A percentile compares a stretch with the other conserved stretches of the same genome.
Evolutionary conservation across 306 rosid genomes (phyloP).

Genomic region (Begonia loranthoides): DNA sequence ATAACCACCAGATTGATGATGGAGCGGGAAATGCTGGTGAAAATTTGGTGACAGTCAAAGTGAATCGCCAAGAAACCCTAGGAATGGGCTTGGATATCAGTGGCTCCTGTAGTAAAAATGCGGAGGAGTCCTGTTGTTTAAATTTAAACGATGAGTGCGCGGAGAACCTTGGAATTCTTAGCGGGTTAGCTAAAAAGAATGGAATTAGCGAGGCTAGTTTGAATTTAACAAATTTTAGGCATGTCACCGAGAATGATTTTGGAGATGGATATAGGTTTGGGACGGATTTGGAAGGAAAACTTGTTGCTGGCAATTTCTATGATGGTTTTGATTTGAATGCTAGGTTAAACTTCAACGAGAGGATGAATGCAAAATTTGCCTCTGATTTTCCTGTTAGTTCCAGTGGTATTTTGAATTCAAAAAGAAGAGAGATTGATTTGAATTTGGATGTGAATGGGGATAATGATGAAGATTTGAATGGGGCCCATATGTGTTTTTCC

Average conservation of each 20-base stretch:
- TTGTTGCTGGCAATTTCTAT: conserved; percentile 17
- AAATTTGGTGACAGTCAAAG: conserved; percentile 16
- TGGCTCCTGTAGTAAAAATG: conserved; percentile 14
- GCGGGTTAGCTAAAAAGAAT: conserved; percentile 23
- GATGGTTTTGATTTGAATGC: conserved; percentile 69
- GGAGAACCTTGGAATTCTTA: conserved; percentile 16
- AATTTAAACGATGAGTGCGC: conserved; percentile 17
- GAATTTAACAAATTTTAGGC: conserved; percentile 16
- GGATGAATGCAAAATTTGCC: conserved; percentile 31
- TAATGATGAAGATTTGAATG: conserved; percentile 22
- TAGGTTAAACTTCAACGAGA: conserved; percentile 37
- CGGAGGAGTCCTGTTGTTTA: no score
- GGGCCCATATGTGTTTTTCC: conserved; percentile 10
- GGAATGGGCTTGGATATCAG: conserved; percentile 19
- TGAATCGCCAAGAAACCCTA: conserved; percentile 21
- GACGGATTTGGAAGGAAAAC: conserved; percentile 20
- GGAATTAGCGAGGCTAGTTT: conserved; percentile 6
- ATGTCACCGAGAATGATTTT: conserved; percentile 15
- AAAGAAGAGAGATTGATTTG: conserved; percentile 57
- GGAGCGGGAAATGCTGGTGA: conserved; percentile 33
- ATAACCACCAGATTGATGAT: conserved; percentile 11
- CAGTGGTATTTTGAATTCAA: conserved; percentile 14
- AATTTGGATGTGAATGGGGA: conserved; percentile 59
- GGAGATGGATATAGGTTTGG: conserved; percentile 13
- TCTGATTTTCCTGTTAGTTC: conserved; percentile 12